Evolutionary conservation across 305 asterid genomes (phyloP).

Genomic region (Fraxinus latifolia): DNA sequence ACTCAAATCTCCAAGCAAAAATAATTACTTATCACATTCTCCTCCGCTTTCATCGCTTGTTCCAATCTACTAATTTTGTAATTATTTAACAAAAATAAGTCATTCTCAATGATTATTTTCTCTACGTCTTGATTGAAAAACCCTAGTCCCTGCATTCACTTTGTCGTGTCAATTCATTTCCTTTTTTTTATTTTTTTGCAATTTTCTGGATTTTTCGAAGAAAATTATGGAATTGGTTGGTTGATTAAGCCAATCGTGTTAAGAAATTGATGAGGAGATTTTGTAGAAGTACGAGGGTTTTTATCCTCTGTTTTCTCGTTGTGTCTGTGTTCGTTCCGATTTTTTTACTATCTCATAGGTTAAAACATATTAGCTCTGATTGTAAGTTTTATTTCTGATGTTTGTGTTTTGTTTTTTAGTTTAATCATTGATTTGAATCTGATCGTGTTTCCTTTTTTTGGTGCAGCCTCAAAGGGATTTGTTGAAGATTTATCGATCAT

Average conservation of each 20-base stretch:
- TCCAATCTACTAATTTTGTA: neutral
- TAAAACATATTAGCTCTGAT: constrained; percentile 48
- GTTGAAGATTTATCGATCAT: constrained; percentile 76
- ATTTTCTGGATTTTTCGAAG: constrained; percentile 32
- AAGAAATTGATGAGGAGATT: constrained; percentile 51
- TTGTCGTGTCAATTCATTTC: constrained; percentile 5
- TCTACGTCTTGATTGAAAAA: constrained; percentile 37
- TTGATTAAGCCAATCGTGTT: constrained; percentile 20
- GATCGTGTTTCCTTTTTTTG: constrained; percentile 19
- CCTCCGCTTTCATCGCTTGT: constrained; percentile 44
- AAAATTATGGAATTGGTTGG: constrained; percentile 24
- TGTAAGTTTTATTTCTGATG: constrained; percentile 33
- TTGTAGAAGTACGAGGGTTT: constrained; percentile 63
- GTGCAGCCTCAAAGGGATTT: constrained; percentile 52
- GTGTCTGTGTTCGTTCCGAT: constrained; percentile 63
- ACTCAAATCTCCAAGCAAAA: constrained; percentile 29
- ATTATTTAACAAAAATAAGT: neutral
- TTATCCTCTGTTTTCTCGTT: constrained; percentile 72
- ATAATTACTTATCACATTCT: neutral
- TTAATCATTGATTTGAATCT: constrained; percentile 14
- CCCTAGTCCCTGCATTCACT: constrained; percentile 30
- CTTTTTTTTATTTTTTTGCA: neutral
- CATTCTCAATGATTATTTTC: constrained; percentile 20
- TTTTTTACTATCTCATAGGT: constrained; percentile 54
- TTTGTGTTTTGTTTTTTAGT: neutral